These are phyloP conservation scores for Tanacetum coccineum DNA, from an alignment of 129 eudicot species.

Conservation along the genomic window DNA sequence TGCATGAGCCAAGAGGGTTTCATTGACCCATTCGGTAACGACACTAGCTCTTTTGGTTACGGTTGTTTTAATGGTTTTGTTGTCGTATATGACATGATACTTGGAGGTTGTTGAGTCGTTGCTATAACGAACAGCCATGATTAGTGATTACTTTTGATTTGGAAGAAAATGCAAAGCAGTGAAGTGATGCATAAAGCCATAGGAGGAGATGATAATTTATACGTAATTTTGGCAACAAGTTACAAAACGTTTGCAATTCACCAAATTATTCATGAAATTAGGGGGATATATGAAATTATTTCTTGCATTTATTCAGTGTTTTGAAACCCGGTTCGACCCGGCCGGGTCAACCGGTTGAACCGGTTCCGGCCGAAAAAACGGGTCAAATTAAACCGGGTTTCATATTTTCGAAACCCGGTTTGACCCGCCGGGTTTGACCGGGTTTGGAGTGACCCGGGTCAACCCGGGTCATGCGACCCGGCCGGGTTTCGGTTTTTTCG, in stretches of 20 bases:
- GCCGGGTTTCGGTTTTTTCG: no score
- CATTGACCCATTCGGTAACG: constrained; percentile 23
- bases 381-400: no score
- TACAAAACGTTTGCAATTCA: background rate
- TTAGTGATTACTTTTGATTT: background rate
- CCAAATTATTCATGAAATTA: no score
- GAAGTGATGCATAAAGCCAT: background rate
- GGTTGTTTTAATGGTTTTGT: constrained; percentile 22
- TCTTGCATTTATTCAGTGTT: no score
- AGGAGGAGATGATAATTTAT: background rate
- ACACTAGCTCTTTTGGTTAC: constrained; percentile 21
- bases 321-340: no score
- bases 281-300: no score
- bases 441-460: no score
- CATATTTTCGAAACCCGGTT: no score
- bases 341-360: no score
- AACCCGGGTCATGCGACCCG: no score
- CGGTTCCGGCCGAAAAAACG: no score
- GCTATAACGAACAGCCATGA: constrained; percentile 14
- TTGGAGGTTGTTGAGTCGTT: constrained; percentile 6
- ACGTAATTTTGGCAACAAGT: background rate
- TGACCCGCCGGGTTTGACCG: no score
- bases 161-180: background rate
- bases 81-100: constrained; percentile 14
- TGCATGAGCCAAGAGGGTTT: background rate